phyloP scores from a whole-genome alignment of 345 rosid genomes.

The Salix purpurea region DNA sequence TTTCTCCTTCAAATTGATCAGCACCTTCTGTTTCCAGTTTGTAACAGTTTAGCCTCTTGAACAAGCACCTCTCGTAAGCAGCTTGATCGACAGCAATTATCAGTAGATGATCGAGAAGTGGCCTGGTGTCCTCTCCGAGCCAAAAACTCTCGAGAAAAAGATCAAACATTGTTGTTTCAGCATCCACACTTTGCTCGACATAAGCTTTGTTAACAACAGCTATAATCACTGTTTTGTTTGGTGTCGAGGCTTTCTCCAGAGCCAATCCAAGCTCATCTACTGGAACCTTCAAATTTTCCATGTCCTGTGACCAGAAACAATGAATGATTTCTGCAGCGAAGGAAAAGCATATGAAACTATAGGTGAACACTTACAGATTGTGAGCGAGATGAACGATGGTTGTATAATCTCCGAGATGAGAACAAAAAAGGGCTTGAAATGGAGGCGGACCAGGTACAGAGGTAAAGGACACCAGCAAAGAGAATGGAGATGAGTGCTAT shows the following conservation, averaged over 20 bases:
- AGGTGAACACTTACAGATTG: slow-evolving; percentile 24
- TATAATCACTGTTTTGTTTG: slow-evolving; percentile 27
- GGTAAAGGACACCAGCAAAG: slow-evolving; percentile 33
- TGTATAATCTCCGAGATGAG: not conserved
- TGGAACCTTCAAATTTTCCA: slow-evolving; percentile 5
- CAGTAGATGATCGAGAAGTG: slow-evolving; percentile 20
- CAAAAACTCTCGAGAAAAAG: slow-evolving; percentile 28
- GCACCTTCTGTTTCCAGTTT: slow-evolving; percentile 20
- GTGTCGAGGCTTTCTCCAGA: slow-evolving; percentile 42
- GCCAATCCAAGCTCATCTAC: slow-evolving; percentile 44
- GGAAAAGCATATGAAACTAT: not conserved
- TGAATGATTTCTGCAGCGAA: not conserved
- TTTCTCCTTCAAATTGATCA: slow-evolving; percentile 15
- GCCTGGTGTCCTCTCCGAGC: slow-evolving; percentile 22
- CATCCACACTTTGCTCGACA: slow-evolving; percentile 10
- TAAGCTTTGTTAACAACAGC: slow-evolving; percentile 26
- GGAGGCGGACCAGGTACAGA: slow-evolving; percentile 24
- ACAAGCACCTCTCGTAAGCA: slow-evolving; percentile 19
- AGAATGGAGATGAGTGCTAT: slow-evolving; percentile 25
- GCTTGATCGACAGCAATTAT: slow-evolving; percentile 19
- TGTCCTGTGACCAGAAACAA: not conserved
- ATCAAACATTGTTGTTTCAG: slow-evolving; percentile 22
- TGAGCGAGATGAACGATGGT: not conserved
- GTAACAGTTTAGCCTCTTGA: slow-evolving; percentile 22
- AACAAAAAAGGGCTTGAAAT: slow-evolving; percentile 15